These are phyloP conservation scores for Xerocomellus intermedius DNA, from an alignment of 768 basidiomycete genomes.

Conservation along the genomic window DNA sequence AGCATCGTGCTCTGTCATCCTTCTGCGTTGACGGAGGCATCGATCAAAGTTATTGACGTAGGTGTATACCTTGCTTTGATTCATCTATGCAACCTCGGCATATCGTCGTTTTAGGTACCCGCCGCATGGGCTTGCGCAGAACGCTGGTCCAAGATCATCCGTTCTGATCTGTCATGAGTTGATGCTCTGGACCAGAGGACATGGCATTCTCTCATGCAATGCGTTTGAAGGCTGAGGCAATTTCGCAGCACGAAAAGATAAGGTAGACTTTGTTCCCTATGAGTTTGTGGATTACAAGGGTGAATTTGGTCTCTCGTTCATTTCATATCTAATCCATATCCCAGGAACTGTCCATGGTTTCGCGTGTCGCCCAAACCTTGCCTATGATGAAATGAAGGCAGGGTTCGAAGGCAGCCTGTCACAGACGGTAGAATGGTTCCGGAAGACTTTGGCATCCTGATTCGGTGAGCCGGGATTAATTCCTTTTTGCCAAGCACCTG, in stretches of 20 bases:
- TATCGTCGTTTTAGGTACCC: conserved; percentile 17
- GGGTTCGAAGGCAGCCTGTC: conserved; percentile 44
- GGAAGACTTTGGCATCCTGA: conserved; percentile 32
- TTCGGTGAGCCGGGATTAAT: background rate
- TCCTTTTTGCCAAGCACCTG: background rate
- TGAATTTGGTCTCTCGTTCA: conserved; percentile 2
- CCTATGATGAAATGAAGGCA: conserved; percentile 40
- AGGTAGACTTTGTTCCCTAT: conserved; percentile 30
- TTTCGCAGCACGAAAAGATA: conserved; percentile 31
- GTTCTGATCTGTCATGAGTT: background rate
- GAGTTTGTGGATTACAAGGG: conserved; percentile 39
- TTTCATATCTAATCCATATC: conserved; percentile 1
- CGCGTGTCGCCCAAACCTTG: conserved; percentile 45
- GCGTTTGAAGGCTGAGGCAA: conserved; percentile 30
- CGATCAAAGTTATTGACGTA: conserved; percentile 36
- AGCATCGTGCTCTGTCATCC: conserved; percentile 45
- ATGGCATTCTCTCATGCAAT: conserved; percentile 22
- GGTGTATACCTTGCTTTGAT: background rate
- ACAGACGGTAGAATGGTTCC: conserved; percentile 43
- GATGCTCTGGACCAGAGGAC: conserved; percentile 31
- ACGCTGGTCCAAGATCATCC: conserved; percentile 20
- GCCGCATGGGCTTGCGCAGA: conserved; percentile 39
- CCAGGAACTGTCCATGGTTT: conserved; percentile 50
- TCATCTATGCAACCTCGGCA: background rate
- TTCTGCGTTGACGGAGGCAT: conserved; percentile 26